These are phyloP conservation scores for Globisporangium paddicum DNA, from an alignment of 352 stramenopile genomes.

Conservation along the genomic window DNA sequence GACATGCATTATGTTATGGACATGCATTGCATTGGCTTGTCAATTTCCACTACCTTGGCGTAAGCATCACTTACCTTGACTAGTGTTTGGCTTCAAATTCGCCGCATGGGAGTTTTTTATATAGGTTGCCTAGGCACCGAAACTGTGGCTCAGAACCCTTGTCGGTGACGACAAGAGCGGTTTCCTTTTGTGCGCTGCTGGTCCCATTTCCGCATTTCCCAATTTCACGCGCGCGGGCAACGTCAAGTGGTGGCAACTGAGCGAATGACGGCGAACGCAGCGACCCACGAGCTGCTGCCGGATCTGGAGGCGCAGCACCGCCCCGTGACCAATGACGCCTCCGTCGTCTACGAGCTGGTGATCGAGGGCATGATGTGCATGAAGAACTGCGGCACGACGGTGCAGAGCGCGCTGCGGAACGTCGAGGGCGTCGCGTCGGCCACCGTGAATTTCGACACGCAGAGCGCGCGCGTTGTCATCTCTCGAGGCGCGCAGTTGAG, in stretches of 20 bases:
- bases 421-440: constrained; percentile 69
- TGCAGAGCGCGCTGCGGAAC: constrained; percentile 64
- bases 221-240: background rate
- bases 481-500: constrained; percentile 29
- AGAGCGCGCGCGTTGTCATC: constrained; percentile 56
- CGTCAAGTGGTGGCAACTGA: background rate
- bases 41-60: too few relatives aligned
- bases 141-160: too few relatives aligned
- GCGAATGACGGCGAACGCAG: constrained; percentile 3
- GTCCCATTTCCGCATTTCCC: background rate
- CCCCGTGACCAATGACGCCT: background rate
- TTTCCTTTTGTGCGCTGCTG: background rate
- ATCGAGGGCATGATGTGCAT: constrained; percentile 95
- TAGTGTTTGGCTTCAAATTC: too few relatives aligned
- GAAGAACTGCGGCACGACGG: constrained; percentile 93
- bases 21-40: too few relatives aligned
- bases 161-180: background rate
- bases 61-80: too few relatives aligned
- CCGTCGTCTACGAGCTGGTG: constrained; percentile 41
- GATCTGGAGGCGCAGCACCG: constrained; percentile 3
- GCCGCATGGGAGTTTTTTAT: too few relatives aligned
- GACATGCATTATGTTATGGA: too few relatives aligned
- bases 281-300: constrained; percentile 1
- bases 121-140: too few relatives aligned
- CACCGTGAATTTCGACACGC: constrained; percentile 57